Base-by-base conservation (phyloP, 345 rosid species). In the Microthlaspi erraticum region DNA sequence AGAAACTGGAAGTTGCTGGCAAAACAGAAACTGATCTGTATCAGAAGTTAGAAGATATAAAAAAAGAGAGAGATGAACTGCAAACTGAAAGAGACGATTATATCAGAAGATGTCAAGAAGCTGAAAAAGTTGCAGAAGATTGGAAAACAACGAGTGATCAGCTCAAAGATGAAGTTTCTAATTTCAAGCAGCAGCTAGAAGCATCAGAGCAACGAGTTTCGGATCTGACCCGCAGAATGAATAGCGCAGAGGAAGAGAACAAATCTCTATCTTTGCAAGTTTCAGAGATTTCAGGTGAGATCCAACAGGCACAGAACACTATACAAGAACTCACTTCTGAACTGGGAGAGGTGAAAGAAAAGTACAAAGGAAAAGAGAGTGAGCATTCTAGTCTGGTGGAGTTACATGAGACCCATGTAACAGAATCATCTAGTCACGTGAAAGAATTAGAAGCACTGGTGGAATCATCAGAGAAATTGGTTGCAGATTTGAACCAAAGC, bases 341-440 rank as follows among this genome's bases (percentile, higher is more conserved):
- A 64, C 55, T 82, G 8, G 84, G 60, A 67, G 79, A 71, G 61
- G 37, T 83, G 42, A 86, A 70, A 80, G 86, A 81, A 49, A 83
- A 71, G 61, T 85, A 85, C 65, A 82, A 77, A 57, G 93, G 76
- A 11, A 92, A 78, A 70, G 93, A 86, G 57, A 82, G 80, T 72
- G 93, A 85, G 14, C 64, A 76, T 57, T 83, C 81, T 45, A 77
- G 72, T 55, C 79, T 85, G 49, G 59, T 42, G 71, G 77, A 81
- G 76, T 75, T 66, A 48, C 83, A 84, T 33, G 84, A 86, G 82
- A 77, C 62, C 41, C 86, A 65, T 64, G 71, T 73, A 70, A 81
- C 72, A 57, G 85, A 86, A 48, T 75, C 88, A 26, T 84, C 83
- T 20, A 82, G 38, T 20, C 39, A 17, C 10, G 72, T 67, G 36